Evolutionary conservation across 148 eudicot genomes (phyloP), one percentile per base, ranked within the genome.

Genomic region (Dianthus caryophyllus): DNA sequence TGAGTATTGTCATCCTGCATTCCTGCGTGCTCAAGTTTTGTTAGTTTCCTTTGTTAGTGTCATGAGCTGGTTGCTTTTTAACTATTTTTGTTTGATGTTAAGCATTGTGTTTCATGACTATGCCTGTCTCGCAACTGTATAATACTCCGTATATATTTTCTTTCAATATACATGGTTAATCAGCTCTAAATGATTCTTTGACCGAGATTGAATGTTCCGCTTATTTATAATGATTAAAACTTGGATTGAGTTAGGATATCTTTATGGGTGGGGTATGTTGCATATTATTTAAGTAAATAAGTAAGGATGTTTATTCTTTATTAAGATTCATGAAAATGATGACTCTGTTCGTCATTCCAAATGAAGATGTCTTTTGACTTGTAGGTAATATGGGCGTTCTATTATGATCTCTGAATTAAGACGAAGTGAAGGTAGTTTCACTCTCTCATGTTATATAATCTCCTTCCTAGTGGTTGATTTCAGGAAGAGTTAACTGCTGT

Each of bases 381-480:
- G 98, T 93, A 89, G 96, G 96, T 87, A 82, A 85, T 81, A 59
- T 73, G 88, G 87, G 94, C 85, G 88, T 87, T 78, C 98, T 87
- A 84, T 84, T 78, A 81, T 85, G 96, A 88, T 86, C 87, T 85
- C 96, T 86, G 88, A 89, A 79, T 79, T 88, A 91, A 81, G 96
- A 83, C 71, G 96, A 82, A 77, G 82, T 88, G 80, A 91, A 88
- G 97, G 97, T 91, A 91, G 97, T 73, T 86, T 81, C 83, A 76
- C 81, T 82, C 79, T 85, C 87, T 73, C 79, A 73, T 83, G 63
- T 80, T 68, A 67, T 76, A 72, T 69, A 52, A 76, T 67, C 47
- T 68, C 63, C 74, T 76, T 65, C 49, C 27, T 57, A 29, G 63
- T 52, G 31, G 18, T 57, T 64, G 27, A 56, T 74, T 44, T 61